Conservation (phyloP, 2,329 filamentous ascomycete species). For the Coniella vitis region DNA sequence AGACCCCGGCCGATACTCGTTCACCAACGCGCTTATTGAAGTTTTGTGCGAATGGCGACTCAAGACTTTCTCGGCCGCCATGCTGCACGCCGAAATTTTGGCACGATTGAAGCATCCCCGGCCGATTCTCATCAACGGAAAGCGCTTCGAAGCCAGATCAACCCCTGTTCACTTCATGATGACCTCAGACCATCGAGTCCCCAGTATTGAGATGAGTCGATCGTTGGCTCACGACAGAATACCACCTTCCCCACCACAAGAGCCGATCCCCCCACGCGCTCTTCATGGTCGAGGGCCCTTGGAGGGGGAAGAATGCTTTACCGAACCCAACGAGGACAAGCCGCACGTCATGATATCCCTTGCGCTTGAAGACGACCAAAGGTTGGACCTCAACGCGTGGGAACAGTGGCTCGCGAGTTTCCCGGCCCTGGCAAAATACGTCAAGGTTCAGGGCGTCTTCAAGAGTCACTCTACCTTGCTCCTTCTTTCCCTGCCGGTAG, state of each 20-base stretch:
- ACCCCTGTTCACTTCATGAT: slow-evolving; percentile 59
- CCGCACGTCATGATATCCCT: slow-evolving; percentile 57
- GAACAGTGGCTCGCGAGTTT: slow-evolving; percentile 50
- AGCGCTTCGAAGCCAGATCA: slow-evolving; percentile 49
- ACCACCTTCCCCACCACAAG: slow-evolving; percentile 31
- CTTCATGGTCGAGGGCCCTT: slow-evolving; percentile 15
- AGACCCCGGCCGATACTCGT: slow-evolving; percentile 52
- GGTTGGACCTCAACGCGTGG: slow-evolving; percentile 51
- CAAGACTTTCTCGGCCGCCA: slow-evolving; percentile 50
- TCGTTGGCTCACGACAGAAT: slow-evolving; percentile 27
- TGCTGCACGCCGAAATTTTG: slow-evolving; percentile 54
- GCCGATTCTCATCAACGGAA: slow-evolving; percentile 50
- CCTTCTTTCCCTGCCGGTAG: slow-evolving; percentile 50
- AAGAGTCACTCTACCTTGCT: slow-evolving; percentile 55
- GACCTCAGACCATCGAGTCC: slow-evolving; percentile 52
- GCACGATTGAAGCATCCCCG: slow-evolving; percentile 54
- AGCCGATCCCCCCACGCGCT: slow-evolving; percentile 15
- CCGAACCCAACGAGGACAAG: slow-evolving; percentile 46
- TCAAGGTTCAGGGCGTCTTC: slow-evolving; percentile 55
- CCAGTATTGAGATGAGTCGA: slow-evolving; percentile 49
- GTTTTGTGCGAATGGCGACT: slow-evolving; percentile 51
- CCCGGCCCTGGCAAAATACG: slow-evolving; percentile 51
- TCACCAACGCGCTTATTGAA: slow-evolving; percentile 52
- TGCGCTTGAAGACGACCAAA: slow-evolving; percentile 51
- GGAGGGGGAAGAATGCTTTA: slow-evolving; percentile 14